Conservation (phyloP, 2,329 filamentous ascomycete genomes). For the Sclerotinia nivalis region DNA sequence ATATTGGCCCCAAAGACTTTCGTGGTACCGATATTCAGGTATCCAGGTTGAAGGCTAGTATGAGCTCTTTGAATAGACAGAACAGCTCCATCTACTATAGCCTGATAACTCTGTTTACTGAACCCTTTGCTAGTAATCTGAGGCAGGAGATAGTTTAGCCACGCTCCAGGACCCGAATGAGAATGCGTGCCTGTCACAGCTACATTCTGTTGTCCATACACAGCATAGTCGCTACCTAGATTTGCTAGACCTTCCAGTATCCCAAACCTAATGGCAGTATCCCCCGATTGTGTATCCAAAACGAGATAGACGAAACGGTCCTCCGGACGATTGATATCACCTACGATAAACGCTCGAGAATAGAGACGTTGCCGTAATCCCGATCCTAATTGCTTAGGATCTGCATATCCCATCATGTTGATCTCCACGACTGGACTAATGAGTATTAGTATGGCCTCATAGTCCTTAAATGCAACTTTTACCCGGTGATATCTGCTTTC, state of each 20-base stretch:
- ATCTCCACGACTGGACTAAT: constrained; percentile 80
- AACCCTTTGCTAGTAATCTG: constrained; percentile 90
- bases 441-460: constrained; percentile 26
- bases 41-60: constrained; percentile 63
- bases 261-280: constrained; percentile 85
- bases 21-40: constrained; percentile 68
- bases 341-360: constrained; percentile 86
- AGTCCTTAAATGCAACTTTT: constrained; percentile 29
- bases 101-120: constrained; percentile 80
- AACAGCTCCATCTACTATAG: constrained; percentile 83
- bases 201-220: constrained; percentile 78
- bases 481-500: constrained; percentile 73
- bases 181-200: constrained; percentile 92
- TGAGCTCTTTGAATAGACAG: constrained; percentile 82
- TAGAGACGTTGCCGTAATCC: constrained; percentile 86
- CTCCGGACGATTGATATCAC: constrained; percentile 60
- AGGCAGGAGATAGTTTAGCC: constrained; percentile 91
- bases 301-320: constrained; percentile 86
- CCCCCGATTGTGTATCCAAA: constrained; percentile 82
- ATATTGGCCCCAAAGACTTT: constrained; percentile 77
- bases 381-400: constrained; percentile 76
- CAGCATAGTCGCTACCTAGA: constrained; percentile 69
- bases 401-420: constrained; percentile 89
- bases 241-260: constrained; percentile 72
- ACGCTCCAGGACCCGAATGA: constrained; percentile 87